These are phyloP conservation scores for Alternaria panax DNA, from an alignment of 2,329 filamentous ascomycete species.

Conservation along the genomic window DNA sequence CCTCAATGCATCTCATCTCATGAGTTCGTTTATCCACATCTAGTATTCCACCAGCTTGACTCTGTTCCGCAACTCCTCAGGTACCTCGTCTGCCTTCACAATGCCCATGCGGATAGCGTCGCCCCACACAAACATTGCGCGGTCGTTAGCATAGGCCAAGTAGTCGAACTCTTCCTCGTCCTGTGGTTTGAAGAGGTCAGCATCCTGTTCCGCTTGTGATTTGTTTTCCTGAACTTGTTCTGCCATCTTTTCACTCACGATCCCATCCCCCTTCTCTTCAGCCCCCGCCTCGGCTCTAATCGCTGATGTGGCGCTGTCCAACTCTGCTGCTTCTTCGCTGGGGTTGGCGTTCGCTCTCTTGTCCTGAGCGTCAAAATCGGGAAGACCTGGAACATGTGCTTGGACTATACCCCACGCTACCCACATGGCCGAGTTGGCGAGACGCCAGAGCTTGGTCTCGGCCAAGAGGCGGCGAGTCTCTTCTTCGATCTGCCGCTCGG, in stretches of 20 bases:
- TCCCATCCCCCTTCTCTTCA: constrained; percentile 29
- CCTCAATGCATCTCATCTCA: neutral
- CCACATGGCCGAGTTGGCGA: constrained; percentile 89
- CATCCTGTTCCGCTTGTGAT: constrained; percentile 35
- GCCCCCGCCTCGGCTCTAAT: constrained; percentile 27
- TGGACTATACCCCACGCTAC: constrained; percentile 97
- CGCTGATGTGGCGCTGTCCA: constrained; percentile 38
- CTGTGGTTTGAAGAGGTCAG: constrained; percentile 56
- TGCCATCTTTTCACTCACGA: constrained; percentile 35
- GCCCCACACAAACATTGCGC: constrained; percentile 93
- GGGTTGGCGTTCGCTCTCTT: constrained; percentile 18
- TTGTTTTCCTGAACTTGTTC: constrained; percentile 30
- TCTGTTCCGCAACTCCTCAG: constrained; percentile 67
- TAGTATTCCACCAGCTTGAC: constrained; percentile 76
- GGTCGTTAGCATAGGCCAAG: constrained; percentile 85
- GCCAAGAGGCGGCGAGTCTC: constrained; percentile 75
- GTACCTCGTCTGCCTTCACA: constrained; percentile 77
- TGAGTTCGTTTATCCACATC: neutral
- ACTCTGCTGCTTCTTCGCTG: constrained; percentile 32
- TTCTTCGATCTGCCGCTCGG: constrained; percentile 65
- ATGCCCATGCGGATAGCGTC: constrained; percentile 82
- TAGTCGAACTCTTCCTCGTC: constrained; percentile 86
- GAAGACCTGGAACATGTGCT: constrained; percentile 81
- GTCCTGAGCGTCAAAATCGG: constrained; percentile 53
- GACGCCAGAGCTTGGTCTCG: constrained; percentile 84